Evolutionary conservation across 2,329 filamentous ascomycete genomes (phyloP).

Genomic region (Trichoderma semiorbis): DNA sequence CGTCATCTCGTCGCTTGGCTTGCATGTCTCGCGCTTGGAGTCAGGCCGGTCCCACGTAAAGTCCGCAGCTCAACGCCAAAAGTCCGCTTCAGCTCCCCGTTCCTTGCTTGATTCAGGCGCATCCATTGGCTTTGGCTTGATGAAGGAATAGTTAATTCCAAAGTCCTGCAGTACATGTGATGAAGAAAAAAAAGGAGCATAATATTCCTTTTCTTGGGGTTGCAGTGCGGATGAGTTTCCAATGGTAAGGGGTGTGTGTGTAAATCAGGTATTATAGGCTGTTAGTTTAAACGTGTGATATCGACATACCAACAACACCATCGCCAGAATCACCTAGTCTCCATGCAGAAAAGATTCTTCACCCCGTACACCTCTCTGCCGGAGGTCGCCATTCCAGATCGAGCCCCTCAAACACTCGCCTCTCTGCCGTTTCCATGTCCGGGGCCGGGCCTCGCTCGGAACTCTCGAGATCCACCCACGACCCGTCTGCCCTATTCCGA

Average conservation of each 20-base stretch:
- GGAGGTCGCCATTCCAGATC: constrained; percentile 65
- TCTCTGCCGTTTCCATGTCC: constrained; percentile 71
- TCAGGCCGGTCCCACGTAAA: background rate
- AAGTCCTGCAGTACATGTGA: background rate
- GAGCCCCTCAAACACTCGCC: constrained; percentile 73
- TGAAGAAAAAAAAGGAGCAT: background rate
- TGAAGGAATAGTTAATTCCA: background rate
- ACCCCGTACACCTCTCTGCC: constrained; percentile 63
- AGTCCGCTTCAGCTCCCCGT: background rate
- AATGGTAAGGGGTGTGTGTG: background rate
- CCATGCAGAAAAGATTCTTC: background rate
- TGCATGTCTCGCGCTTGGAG: background rate
- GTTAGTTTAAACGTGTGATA: background rate
- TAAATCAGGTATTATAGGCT: background rate
- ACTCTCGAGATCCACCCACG: constrained; percentile 69
- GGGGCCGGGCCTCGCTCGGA: constrained; percentile 45
- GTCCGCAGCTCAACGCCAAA: background rate
- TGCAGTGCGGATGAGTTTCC: background rate
- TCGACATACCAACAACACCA: background rate
- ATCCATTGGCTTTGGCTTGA: background rate
- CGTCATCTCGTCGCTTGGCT: background rate
- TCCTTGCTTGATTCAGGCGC: background rate
- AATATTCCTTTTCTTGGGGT: background rate
- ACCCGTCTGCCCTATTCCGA: constrained; percentile 61
- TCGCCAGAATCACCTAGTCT: background rate